Percentiles rank a stretch among this genome's conserved stretches.
These are phyloP conservation scores for Cladosporium sphaerospermum DNA, from an alignment of 2,329 filamentous ascomycete species.

Conservation along the genomic window DNA sequence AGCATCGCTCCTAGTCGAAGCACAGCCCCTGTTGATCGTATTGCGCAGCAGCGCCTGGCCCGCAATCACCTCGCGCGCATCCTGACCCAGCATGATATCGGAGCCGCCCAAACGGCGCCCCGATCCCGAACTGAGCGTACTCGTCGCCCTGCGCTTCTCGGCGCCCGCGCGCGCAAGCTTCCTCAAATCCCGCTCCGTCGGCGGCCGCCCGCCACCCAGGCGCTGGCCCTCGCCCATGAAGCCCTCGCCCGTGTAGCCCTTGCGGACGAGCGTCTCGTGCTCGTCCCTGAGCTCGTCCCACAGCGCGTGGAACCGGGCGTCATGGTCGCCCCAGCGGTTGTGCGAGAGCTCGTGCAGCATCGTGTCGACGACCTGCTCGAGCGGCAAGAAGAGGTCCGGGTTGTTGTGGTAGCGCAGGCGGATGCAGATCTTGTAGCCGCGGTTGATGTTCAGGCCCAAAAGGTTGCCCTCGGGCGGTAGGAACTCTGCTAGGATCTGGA, in stretches of 20 bases:
- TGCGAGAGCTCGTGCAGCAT: slow-evolving; percentile 94
- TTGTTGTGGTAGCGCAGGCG: slow-evolving; percentile 73
- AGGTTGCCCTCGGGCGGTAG: slow-evolving; percentile 68
- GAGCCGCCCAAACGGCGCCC: slow-evolving; percentile 68
- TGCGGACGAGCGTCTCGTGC: slow-evolving; percentile 59
- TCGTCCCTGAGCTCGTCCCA: slow-evolving; percentile 90
- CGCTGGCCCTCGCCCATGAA: slow-evolving; percentile 71
- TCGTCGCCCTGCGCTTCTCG: slow-evolving; percentile 54
- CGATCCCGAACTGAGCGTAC: slow-evolving; percentile 50
- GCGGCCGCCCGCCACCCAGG: slow-evolving; percentile 56
- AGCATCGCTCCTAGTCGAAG: slow-evolving; percentile 61
- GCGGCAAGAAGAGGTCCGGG: slow-evolving; percentile 66
- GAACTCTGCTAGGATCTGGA: slow-evolving; percentile 76
- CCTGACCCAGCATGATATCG: slow-evolving; percentile 50
- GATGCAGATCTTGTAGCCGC: slow-evolving; percentile 72
- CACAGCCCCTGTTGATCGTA: slow-evolving; percentile 67
- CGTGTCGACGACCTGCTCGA: slow-evolving; percentile 79
- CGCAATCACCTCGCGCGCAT: slow-evolving; percentile 67
- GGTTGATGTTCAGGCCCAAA: slow-evolving; percentile 72
- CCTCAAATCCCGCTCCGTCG: slow-evolving; percentile 66
- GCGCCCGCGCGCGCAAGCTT: slow-evolving; percentile 63
- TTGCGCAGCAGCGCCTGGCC: slow-evolving; percentile 62
- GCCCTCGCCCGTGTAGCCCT: slow-evolving; percentile 86
- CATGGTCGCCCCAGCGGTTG: slow-evolving; percentile 76
- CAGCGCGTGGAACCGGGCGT: slow-evolving; percentile 72